A percentile compares a stretch with the other conserved stretches of the same genome.
Evolutionary conservation across 805 yeast genomes (phyloP).

Genomic region (Candida hungchunana): DNA sequence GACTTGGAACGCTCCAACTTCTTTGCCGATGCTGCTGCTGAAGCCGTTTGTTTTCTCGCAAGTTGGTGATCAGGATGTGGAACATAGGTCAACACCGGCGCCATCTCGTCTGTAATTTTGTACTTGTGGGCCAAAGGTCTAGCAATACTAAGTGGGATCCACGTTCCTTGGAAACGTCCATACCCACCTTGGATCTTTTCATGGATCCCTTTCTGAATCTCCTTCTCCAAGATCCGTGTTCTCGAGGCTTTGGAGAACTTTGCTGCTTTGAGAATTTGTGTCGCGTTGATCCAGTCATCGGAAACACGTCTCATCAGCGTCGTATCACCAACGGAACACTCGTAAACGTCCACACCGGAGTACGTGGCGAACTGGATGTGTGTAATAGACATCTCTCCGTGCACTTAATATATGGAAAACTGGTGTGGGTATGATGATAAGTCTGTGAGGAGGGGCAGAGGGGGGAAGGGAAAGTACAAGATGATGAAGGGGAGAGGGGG

Average conservation of each 20-base stretch:
- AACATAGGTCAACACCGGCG: slow-evolving; percentile 50
- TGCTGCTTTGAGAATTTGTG: slow-evolving; percentile 76
- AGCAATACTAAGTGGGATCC: slow-evolving; percentile 74
- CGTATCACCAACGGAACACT: slow-evolving; percentile 24
- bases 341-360: slow-evolving; percentile 28
- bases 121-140: slow-evolving; percentile 49
- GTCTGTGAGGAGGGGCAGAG: no score
- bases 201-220: slow-evolving; percentile 62
- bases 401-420: no score
- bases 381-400: background rate
- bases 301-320: slow-evolving; percentile 75
- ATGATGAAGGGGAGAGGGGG: no score
- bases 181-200: slow-evolving; percentile 84
- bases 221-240: slow-evolving; percentile 71
- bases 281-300: slow-evolving; percentile 93
- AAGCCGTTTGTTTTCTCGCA: slow-evolving; percentile 33
- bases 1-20: slow-evolving; percentile 19
- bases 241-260: slow-evolving; percentile 75
- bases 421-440: no score
- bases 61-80: slow-evolving; percentile 45
- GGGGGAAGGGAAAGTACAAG: no score
- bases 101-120: slow-evolving; percentile 46
- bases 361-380: slow-evolving; percentile 25
- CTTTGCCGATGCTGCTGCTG: slow-evolving; percentile 19
- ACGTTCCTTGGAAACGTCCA: slow-evolving; percentile 82